phyloP scores from a whole-genome alignment of 306 rosid genomes.

The Lathyrus sativus region DNA sequence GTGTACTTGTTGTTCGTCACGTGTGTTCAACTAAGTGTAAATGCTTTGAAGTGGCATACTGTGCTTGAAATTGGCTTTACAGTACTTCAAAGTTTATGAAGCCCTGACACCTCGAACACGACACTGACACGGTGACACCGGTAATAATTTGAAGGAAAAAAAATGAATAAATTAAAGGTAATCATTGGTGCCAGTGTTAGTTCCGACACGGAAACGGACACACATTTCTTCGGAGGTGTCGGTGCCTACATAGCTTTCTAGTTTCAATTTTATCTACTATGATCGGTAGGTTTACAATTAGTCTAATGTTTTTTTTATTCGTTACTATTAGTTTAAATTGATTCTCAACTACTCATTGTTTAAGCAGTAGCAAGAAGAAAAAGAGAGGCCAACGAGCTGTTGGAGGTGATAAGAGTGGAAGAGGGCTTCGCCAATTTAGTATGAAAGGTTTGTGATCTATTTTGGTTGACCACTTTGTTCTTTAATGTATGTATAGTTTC shows the following conservation, averaged over 20 bases:
- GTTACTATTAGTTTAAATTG: not conserved
- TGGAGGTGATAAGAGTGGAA: constrained; percentile 93
- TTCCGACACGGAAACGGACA: no score
- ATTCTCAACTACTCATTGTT: constrained; percentile 33
- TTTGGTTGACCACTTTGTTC: constrained; percentile 2
- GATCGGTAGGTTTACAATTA: no score
- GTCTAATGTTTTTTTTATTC: not conserved
- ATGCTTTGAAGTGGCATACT: no score
- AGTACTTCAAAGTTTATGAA: not conserved
- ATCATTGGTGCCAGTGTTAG: no score
- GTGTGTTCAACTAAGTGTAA: no score
- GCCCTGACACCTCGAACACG: no score
- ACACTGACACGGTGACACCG: no score
- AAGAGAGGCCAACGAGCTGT: constrained; percentile 95
- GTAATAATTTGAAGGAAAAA: no score
- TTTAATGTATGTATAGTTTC: constrained; percentile 4
- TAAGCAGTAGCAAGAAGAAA: constrained; percentile 76
- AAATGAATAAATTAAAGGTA: no score
- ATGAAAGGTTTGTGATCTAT: constrained; percentile 77
- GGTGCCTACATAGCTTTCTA: no score
- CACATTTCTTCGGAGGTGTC: no score
- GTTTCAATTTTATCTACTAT: no score
- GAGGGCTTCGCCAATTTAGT: constrained; percentile 98
- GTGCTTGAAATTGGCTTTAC: constrained; percentile 17
- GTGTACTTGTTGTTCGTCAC: not conserved